Conservation (phyloP, 2,329 filamentous ascomycete genomes). For the Alternaria postmessia region DNA sequence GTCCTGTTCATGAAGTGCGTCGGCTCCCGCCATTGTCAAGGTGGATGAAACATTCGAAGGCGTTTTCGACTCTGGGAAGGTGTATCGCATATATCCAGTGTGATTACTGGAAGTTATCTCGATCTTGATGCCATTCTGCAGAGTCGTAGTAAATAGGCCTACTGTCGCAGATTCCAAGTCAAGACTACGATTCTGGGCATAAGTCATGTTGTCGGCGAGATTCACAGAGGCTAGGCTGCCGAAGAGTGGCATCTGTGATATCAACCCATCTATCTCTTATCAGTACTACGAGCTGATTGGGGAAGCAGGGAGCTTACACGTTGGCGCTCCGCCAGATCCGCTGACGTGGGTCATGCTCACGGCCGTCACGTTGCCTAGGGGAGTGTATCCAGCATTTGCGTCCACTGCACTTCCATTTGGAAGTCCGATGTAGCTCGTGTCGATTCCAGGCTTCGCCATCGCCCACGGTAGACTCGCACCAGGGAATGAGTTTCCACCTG, state of each 20-base stretch:
- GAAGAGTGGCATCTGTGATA: conserved; percentile 41
- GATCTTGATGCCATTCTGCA: conserved; percentile 37
- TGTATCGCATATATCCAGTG: conserved; percentile 35
- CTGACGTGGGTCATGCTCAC: conserved; percentile 37
- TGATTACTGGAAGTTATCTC: conserved; percentile 32
- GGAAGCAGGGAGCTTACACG: conserved; percentile 17
- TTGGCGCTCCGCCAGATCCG: conserved; percentile 29
- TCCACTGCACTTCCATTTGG: conserved; percentile 18
- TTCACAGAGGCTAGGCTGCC: conserved; percentile 48
- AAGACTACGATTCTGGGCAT: conserved; percentile 33
- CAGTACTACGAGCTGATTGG: neutral
- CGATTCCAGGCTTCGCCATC: conserved; percentile 42
- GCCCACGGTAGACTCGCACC: conserved; percentile 37
- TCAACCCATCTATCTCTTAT: conserved; percentile 30
- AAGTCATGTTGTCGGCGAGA: conserved; percentile 44
- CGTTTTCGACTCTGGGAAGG: conserved; percentile 28
- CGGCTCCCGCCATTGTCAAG: neutral
- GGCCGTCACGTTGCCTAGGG: conserved; percentile 39
- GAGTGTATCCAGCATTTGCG: conserved; percentile 43
- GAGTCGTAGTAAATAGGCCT: conserved; percentile 33
- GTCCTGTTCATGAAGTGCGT: conserved; percentile 19
- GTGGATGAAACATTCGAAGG: neutral
- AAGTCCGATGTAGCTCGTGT: conserved; percentile 29
- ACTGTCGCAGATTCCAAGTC: conserved; percentile 30
- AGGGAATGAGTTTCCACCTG: conserved; percentile 37